Conservation (phyloP, 2,329 filamentous ascomycete genomes). For the Raffaelea deltoideospora region DNA sequence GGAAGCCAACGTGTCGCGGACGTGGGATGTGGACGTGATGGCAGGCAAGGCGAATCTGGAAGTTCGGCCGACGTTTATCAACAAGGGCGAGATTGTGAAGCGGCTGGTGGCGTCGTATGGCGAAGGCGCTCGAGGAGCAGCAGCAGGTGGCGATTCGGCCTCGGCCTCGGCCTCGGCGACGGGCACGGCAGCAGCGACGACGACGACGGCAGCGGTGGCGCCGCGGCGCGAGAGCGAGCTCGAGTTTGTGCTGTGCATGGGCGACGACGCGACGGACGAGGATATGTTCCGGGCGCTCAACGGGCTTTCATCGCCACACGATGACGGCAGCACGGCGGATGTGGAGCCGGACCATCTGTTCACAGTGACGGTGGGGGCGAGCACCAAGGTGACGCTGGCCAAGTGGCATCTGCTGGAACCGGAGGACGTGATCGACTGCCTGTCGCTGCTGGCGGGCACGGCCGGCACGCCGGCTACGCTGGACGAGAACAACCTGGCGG, state of each 20-base stretch:
- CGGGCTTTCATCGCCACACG: slow-evolving; percentile 25
- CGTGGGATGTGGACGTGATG: slow-evolving; percentile 93
- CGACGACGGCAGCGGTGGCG: slow-evolving; percentile 22
- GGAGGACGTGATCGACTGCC: slow-evolving; percentile 64
- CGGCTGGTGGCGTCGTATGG: slow-evolving; percentile 64
- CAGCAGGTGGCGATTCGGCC: background rate
- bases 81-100: slow-evolving; percentile 92
- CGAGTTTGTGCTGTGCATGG: slow-evolving; percentile 80
- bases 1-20: slow-evolving; percentile 57
- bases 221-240: slow-evolving; percentile 31
- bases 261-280: slow-evolving; percentile 96
- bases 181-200: background rate
- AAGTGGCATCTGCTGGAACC: slow-evolving; percentile 84
- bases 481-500: slow-evolving; percentile 41
- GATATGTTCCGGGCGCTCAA: slow-evolving; percentile 84
- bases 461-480: slow-evolving; percentile 17
- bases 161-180: slow-evolving; percentile 5
- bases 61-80: slow-evolving; percentile 91
- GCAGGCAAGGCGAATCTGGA: slow-evolving; percentile 92
- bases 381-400: slow-evolving; percentile 81
- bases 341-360: slow-evolving; percentile 57
- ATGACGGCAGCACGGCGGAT: slow-evolving; percentile 26
- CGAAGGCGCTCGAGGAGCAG: slow-evolving; percentile 20
- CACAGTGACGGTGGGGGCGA: slow-evolving; percentile 81
- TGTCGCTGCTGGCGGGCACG: slow-evolving; percentile 38